Percentiles rank a stretch among this genome's conserved stretches.
Evolutionary conservation across 768 basidiomycete species (phyloP).

Genomic region (Gloeopeniophorella convolvens): DNA sequence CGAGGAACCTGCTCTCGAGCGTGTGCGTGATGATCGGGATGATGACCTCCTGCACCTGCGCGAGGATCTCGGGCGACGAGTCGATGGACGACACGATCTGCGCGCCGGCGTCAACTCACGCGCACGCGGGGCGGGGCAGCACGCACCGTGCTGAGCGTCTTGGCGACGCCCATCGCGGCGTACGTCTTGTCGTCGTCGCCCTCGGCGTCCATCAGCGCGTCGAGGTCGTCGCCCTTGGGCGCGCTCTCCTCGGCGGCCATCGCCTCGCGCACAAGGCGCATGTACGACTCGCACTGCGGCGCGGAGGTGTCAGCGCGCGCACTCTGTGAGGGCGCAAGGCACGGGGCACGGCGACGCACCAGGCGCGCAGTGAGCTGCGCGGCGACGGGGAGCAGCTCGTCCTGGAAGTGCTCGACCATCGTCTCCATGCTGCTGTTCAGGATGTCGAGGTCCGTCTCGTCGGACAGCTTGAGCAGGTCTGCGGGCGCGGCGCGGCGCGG

Average conservation of each 20-base stretch:
- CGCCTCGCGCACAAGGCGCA: slow-evolving; percentile 69
- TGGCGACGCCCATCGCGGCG: slow-evolving; percentile 80
- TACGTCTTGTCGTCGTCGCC: slow-evolving; percentile 83
- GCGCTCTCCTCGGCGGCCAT: slow-evolving; percentile 45
- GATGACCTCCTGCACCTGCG: slow-evolving; percentile 75
- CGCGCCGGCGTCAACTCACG: not conserved
- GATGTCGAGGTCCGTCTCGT: slow-evolving; percentile 85
- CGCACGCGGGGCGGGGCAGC: not conserved
- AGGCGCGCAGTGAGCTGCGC: slow-evolving; percentile 71
- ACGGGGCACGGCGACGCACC: slow-evolving; percentile 36
- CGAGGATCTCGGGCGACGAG: slow-evolving; percentile 63
- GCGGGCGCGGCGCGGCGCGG: too few relatives aligned
- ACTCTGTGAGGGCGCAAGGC: slow-evolving; percentile 3
- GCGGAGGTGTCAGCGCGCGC: too few relatives aligned
- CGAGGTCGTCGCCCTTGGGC: slow-evolving; percentile 46
- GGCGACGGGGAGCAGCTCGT: slow-evolving; percentile 79
- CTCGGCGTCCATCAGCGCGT: slow-evolving; percentile 42
- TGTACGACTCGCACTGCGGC: slow-evolving; percentile 82
- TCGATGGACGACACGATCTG: slow-evolving; percentile 76
- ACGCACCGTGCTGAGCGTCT: slow-evolving; percentile 73
- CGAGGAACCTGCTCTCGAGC: slow-evolving; percentile 68
- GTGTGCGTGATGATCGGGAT: slow-evolving; percentile 74
- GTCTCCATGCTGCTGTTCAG: slow-evolving; percentile 78
- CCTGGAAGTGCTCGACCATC: slow-evolving; percentile 81
- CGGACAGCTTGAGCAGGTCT: slow-evolving; percentile 86